Conservation (phyloP, 352 stramenopile species). For the Globisporangium spinosum region DNA sequence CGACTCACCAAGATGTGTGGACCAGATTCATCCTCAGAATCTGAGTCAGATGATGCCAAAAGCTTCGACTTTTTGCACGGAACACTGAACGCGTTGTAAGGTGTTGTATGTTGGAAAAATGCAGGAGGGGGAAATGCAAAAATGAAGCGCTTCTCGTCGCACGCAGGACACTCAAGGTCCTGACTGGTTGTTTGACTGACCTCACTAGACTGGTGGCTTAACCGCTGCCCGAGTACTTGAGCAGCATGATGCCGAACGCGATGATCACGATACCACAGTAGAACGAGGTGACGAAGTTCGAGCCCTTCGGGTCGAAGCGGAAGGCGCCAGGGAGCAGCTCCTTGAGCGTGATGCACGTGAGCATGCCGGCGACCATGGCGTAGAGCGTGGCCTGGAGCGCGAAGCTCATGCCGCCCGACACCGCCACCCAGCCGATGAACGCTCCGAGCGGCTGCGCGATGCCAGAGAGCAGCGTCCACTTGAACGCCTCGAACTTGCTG, state of each 20-base stretch:
- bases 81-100: too few species aligned
- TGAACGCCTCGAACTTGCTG: slow-evolving; percentile 88
- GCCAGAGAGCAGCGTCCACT: slow-evolving; percentile 86
- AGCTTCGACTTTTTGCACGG: too few species aligned
- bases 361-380: slow-evolving; percentile 91
- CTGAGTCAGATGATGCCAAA: too few species aligned
- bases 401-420: slow-evolving; percentile 38
- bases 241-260: slow-evolving; percentile 76
- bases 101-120: not conserved
- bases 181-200: slow-evolving; percentile 13
- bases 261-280: slow-evolving; percentile 84
- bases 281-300: slow-evolving; percentile 78
- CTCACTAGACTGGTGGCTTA: slow-evolving; percentile 6
- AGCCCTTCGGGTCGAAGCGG: slow-evolving; percentile 80
- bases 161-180: too few species aligned
- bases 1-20: too few species aligned
- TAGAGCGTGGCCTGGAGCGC: slow-evolving; percentile 87
- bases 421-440: slow-evolving; percentile 75
- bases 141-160: not conserved
- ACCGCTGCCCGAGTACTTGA: slow-evolving; percentile 37
- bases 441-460: slow-evolving; percentile 89
- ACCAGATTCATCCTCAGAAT: too few species aligned
- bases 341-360: slow-evolving; percentile 89
- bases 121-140: not conserved
- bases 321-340: slow-evolving; percentile 90